A percentile compares a stretch with the other conserved stretches of the same genome.
phyloP scores from a whole-genome alignment of 2,329 filamentous ascomycete species.

The Alternaria novae-zelandiae region DNA sequence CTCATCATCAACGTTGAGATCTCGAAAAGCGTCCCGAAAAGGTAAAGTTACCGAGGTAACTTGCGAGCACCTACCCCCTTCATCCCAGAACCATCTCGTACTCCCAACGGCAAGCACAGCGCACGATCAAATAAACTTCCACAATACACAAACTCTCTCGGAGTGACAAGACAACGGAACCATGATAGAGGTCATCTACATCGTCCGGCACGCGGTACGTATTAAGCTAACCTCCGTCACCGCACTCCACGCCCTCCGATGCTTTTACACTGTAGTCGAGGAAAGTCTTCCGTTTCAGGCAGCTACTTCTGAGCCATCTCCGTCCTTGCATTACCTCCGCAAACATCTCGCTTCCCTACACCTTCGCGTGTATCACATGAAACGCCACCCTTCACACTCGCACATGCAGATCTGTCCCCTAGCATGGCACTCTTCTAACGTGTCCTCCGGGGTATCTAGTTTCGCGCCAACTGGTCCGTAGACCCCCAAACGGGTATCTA shows the following conservation, averaged over 20 bases:
- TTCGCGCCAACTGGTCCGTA: slow-evolving; percentile 88
- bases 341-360: slow-evolving; percentile 3
- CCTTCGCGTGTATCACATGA: slow-evolving; percentile 9
- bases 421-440: slow-evolving; percentile 27
- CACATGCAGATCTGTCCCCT: slow-evolving; percentile 8
- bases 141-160: slow-evolving; percentile 1
- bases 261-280: slow-evolving; percentile 13
- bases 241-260: slow-evolving; percentile 8
- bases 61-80: not conserved
- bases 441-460: slow-evolving; percentile 55
- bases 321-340: slow-evolving; percentile 14
- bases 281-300: slow-evolving; percentile 14
- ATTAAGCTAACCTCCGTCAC: slow-evolving; percentile 16
- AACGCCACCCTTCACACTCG: not conserved
- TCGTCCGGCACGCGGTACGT: slow-evolving; percentile 60
- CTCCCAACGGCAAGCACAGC: slow-evolving; percentile 15
- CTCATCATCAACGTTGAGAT: not conserved
- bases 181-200: slow-evolving; percentile 57
- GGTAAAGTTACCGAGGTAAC: slow-evolving; percentile 20
- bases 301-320: slow-evolving; percentile 3
- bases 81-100: slow-evolving; percentile 9
- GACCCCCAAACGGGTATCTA: slow-evolving; percentile 82
- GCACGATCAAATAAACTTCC: slow-evolving; percentile 2
- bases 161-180: slow-evolving; percentile 2
- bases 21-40: not conserved